Percentiles rank a stretch among this genome's conserved stretches.
These are phyloP conservation scores for Pleurotus citrinopileatus DNA, from an alignment of 768 basidiomycete genomes.

Conservation along the genomic window DNA sequence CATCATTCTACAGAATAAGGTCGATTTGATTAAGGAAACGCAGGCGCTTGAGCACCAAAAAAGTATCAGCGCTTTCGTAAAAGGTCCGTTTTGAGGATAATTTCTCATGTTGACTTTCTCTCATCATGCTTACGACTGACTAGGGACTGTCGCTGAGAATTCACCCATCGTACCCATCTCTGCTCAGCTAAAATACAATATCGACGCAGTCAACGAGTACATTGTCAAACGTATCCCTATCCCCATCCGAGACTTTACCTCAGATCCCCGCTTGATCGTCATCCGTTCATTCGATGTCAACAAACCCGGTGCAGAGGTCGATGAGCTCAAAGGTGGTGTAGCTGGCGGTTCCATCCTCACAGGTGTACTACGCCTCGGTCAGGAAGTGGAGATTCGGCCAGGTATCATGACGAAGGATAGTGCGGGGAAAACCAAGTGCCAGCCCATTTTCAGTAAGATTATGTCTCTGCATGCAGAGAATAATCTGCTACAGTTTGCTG, in stretches of 20 bases:
- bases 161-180: constrained; percentile 99
- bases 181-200: constrained; percentile 98
- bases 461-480: constrained; percentile 93
- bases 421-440: constrained; percentile 85
- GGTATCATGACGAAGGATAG: constrained; percentile 96
- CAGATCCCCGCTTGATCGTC: constrained; percentile 91
- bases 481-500: constrained; percentile 91
- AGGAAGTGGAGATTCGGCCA: constrained; percentile 95
- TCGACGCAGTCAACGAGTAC: constrained; percentile 98
- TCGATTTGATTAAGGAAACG: constrained; percentile 94
- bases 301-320: constrained; percentile 96
- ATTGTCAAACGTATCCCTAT: constrained; percentile 97
- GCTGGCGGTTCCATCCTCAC: constrained; percentile 96
- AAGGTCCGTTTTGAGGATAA: constrained; percentile 47
- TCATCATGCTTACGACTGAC: background rate
- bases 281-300: constrained; percentile 99
- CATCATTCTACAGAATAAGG: constrained; percentile 98
- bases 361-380: constrained; percentile 85
- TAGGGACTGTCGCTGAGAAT: constrained; percentile 94
- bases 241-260: constrained; percentile 88
- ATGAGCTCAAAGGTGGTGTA: constrained; percentile 97
- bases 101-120: background rate
- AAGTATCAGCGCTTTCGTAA: constrained; percentile 93
- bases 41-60: constrained; percentile 96
- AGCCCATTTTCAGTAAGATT: constrained; percentile 90